Evolutionary conservation across 768 basidiomycete genomes (phyloP), one percentile per base, ranked within the genome.

Genomic region (Boletus tomentosulus): DNA sequence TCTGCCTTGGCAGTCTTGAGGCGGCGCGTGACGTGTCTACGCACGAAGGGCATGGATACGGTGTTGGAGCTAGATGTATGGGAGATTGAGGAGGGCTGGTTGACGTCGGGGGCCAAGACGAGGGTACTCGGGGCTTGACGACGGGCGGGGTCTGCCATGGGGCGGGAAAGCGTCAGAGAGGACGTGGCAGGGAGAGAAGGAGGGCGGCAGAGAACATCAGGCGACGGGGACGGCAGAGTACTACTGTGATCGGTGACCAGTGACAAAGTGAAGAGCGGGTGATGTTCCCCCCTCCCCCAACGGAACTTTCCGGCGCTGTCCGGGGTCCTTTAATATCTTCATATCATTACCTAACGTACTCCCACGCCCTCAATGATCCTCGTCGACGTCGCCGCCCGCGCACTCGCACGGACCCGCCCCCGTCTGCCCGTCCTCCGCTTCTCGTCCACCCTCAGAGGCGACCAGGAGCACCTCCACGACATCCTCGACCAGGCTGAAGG

Each of bases 1-100:
- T 91, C 90, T 48, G 89, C 84, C 77, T 99, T 98, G 54, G 96
- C 94, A 4, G 87, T 88, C 75, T 86, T 89, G 71, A 98, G 84
- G 54, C 97, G 86, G 58, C 92, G 84, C 37, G 89, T 92, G 64
- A 98, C 92, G 75, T 98, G 95, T 51, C 92, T 84, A 57, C 90
- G 79, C 58, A 98, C 90, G 68, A 92, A 92, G 55, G 90, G 89
- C 90, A 92, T 92, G 50, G 90, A 90, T 50, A 92, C 87, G 50
- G 87, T 88, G 68, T 87, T 88, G 27, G 86, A 78, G 48, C 76
- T 78, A 6, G 84, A 83, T 46, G 74, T 75, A 64, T 73, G 61
- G 62, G 62, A 64, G 19, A 19, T 19, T 55, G 49, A 9, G 7
- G 61, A 4, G 44, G 57, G 69, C 69, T 62, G 54, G 67, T 68